phyloP scores from a whole-genome alignment of 805 yeast genomes.

The Maudiozyma pseudohumilis region DNA sequence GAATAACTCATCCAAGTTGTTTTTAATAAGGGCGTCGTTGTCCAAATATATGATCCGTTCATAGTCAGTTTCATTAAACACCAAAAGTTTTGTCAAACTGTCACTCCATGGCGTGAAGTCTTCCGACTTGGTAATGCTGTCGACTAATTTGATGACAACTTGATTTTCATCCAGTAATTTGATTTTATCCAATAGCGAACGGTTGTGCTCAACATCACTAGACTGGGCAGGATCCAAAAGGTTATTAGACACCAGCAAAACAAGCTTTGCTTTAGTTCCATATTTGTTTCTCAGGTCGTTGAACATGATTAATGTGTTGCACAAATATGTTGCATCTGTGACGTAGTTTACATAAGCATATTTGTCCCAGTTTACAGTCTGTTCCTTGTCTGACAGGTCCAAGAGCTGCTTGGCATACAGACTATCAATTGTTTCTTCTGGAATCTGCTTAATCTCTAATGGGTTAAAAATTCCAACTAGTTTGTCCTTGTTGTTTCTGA shows the following conservation, averaged over 20 bases:
- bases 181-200: constrained; percentile 4
- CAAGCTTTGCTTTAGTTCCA: constrained; percentile 37
- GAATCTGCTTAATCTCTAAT: constrained; percentile 24
- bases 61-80: constrained; percentile 40
- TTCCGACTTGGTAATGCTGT: constrained; percentile 14
- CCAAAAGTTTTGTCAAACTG: constrained; percentile 46
- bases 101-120: constrained; percentile 37
- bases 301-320: constrained; percentile 43
- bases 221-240: constrained; percentile 17
- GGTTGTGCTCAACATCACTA: constrained; percentile 7
- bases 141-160: constrained; percentile 21
- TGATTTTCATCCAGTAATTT: constrained; percentile 13
- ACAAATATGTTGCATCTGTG: constrained; percentile 40
- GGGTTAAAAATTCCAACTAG: constrained; percentile 20
- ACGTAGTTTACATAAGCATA: constrained; percentile 56
- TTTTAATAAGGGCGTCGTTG: constrained; percentile 40
- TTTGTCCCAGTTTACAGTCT: constrained; percentile 32
- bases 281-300: constrained; percentile 29
- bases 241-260: constrained; percentile 34
- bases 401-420: constrained; percentile 11
- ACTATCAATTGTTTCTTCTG: constrained; percentile 18
- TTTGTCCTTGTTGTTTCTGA: constrained; percentile 20
- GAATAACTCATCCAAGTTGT: constrained; percentile 42
- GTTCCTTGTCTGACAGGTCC: constrained; percentile 7
- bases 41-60: constrained; percentile 49